Evolutionary conservation across 2,329 filamentous ascomycete genomes (phyloP).

Genomic region (Clonostachys solani): DNA sequence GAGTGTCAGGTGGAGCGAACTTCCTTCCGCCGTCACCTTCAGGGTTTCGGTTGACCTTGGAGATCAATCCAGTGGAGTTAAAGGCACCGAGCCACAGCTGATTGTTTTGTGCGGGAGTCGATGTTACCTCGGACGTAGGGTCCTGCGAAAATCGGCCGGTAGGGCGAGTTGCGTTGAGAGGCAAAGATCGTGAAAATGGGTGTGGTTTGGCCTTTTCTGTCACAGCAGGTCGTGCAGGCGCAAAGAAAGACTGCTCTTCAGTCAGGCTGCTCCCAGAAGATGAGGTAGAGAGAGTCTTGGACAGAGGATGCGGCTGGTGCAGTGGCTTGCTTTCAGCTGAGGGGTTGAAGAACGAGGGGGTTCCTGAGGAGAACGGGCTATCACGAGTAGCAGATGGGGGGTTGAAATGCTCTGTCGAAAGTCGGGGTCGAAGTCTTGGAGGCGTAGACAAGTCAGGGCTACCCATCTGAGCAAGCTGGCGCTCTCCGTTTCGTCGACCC

Average conservation of each 20-base stretch:
- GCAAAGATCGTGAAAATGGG: constrained; percentile 30
- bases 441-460: constrained; percentile 54
- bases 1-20: constrained; percentile 83
- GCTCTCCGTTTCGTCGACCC: constrained; percentile 54
- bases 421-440: constrained; percentile 61
- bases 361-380: constrained; percentile 56
- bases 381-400: constrained; percentile 59
- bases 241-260: constrained; percentile 54
- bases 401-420: constrained; percentile 76
- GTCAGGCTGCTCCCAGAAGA: constrained; percentile 75
- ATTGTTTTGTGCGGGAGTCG: constrained; percentile 39
- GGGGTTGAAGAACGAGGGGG: constrained; percentile 18
- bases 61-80: constrained; percentile 90
- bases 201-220: constrained; percentile 19
- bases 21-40: constrained; percentile 61
- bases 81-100: constrained; percentile 80
- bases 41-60: constrained; percentile 84
- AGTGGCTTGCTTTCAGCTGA: constrained; percentile 29
- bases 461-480: constrained; percentile 44
- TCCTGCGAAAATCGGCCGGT: constrained; percentile 19
- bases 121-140: constrained; percentile 19
- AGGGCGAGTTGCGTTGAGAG: constrained; percentile 30
- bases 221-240: constrained; percentile 10
- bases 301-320: constrained; percentile 73
- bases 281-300: constrained; percentile 79